Conservation (phyloP, 805 yeast species). For the Ogataea kodamae region DNA sequence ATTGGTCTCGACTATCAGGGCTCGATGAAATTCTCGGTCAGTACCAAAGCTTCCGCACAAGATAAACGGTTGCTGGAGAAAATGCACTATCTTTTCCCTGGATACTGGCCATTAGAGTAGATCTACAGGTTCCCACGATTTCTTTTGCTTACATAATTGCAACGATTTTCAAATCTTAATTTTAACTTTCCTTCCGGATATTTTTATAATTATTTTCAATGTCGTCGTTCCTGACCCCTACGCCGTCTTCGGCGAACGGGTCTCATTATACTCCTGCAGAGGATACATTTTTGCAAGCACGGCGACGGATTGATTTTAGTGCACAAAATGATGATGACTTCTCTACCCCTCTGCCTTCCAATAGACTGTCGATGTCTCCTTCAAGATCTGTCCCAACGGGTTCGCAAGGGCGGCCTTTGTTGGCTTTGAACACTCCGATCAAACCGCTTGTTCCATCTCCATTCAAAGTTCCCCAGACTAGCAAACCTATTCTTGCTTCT, state of each 20-base stretch:
- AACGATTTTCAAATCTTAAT: too few relatives aligned
- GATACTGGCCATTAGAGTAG: constrained; percentile 62
- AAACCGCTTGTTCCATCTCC: constrained; percentile 34
- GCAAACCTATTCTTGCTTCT: constrained; percentile 10
- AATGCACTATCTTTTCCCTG: constrained; percentile 87
- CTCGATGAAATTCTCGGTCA: constrained; percentile 74
- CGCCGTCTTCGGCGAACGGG: constrained; percentile 14
- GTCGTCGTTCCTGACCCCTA: constrained; percentile 24
- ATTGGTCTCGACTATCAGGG: constrained; percentile 73
- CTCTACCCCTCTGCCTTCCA: constrained; percentile 5
- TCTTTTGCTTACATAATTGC: constrained; percentile 5
- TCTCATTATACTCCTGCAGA: constrained; percentile 26
- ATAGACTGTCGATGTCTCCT: constrained; percentile 6
- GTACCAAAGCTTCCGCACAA: constrained; percentile 72
- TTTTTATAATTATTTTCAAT: constrained; percentile 10
- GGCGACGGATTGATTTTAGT: constrained; percentile 16
- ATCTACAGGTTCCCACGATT: not conserved
- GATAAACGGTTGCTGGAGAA: constrained; percentile 69
- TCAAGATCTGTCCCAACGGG: constrained; percentile 6
- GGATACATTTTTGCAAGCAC: constrained; percentile 28
- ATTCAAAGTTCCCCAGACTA: constrained; percentile 22
- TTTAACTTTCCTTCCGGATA: too few relatives aligned
- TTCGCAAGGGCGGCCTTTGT: constrained; percentile 11
- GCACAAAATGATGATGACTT: constrained; percentile 5
- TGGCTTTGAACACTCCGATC: constrained; percentile 28